phyloP scores from a whole-genome alignment of 148 eudicot species.

The Rhododendron mucronatum region DNA sequence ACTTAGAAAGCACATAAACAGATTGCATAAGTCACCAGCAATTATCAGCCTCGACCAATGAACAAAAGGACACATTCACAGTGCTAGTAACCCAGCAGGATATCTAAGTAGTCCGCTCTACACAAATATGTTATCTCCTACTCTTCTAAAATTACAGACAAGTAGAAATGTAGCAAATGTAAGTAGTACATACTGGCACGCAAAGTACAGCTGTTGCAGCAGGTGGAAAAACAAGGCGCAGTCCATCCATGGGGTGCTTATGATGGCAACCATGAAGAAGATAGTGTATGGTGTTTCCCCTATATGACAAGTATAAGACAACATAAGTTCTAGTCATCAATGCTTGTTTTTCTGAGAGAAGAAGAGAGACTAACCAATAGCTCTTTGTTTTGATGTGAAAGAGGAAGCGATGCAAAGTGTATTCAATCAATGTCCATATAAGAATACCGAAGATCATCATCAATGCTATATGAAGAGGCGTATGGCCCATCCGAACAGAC shows the following conservation, averaged over 20 bases:
- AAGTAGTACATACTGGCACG: slow-evolving; percentile 53
- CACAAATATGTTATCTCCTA: background rate
- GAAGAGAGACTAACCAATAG: slow-evolving; percentile 55
- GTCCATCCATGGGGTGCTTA: slow-evolving; percentile 94
- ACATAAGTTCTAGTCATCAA: background rate
- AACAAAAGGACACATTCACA: background rate
- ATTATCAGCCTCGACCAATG: background rate
- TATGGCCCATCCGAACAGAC: slow-evolving; percentile 52
- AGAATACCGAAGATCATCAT: slow-evolving; percentile 60
- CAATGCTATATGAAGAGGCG: slow-evolving; percentile 39
- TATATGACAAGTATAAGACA: slow-evolving; percentile 2
- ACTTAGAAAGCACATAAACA: background rate
- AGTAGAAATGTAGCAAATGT: background rate
- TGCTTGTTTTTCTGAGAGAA: background rate
- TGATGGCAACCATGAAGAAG: slow-evolving; percentile 98
- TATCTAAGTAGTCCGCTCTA: background rate
- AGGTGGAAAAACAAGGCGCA: slow-evolving; percentile 96
- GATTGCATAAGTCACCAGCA: background rate
- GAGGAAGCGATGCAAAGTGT: slow-evolving; percentile 84
- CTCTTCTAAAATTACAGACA: background rate
- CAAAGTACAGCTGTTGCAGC: slow-evolving; percentile 72
- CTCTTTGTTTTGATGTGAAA: slow-evolving; percentile 85
- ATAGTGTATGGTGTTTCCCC: slow-evolving; percentile 84
- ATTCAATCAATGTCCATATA: slow-evolving; percentile 79
- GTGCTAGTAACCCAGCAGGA: background rate